Conservation (phyloP, 2,329 filamentous ascomycete species). For the Pseudomassariella vexata region DNA sequence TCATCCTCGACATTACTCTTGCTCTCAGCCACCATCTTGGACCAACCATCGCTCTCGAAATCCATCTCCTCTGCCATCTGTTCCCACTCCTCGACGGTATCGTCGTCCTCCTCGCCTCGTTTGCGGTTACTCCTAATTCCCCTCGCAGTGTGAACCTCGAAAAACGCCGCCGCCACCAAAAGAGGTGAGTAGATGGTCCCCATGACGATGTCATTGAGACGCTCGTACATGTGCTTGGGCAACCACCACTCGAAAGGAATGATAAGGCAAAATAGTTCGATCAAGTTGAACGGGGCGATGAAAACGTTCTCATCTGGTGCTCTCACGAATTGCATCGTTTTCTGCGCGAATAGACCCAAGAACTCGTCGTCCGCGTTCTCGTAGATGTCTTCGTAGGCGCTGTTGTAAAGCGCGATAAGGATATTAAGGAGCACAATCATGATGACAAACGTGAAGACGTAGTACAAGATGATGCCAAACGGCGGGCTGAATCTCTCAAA, state of each 20-base stretch:
- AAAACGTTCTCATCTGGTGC: conserved; percentile 98
- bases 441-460: conserved; percentile 94
- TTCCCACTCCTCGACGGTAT: conserved; percentile 89
- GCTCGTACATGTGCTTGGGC: conserved; percentile 64
- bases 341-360: conserved; percentile 85
- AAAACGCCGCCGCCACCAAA: conserved; percentile 68
- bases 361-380: conserved; percentile 93
- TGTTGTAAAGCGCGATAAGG: conserved; percentile 95
- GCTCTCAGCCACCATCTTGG: conserved; percentile 67
- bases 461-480: conserved; percentile 93
- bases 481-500: conserved; percentile 90
- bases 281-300: conserved; percentile 89
- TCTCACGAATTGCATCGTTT: conserved; percentile 94
- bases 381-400: conserved; percentile 91
- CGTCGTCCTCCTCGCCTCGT: conserved; percentile 83
- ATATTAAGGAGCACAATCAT: conserved; percentile 91
- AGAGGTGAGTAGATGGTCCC: conserved; percentile 77
- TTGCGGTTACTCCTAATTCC: conserved; percentile 68
- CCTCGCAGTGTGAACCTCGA: conserved; percentile 61
- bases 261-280: conserved; percentile 76
- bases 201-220: conserved; percentile 87
- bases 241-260: conserved; percentile 96
- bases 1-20: conserved; percentile 81
- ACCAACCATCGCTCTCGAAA: conserved; percentile 81
- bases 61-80: conserved; percentile 67